Base-by-base conservation (phyloP, 2,329 filamentous ascomycete species). In the Sclerotinia trifoliorum region DNA sequence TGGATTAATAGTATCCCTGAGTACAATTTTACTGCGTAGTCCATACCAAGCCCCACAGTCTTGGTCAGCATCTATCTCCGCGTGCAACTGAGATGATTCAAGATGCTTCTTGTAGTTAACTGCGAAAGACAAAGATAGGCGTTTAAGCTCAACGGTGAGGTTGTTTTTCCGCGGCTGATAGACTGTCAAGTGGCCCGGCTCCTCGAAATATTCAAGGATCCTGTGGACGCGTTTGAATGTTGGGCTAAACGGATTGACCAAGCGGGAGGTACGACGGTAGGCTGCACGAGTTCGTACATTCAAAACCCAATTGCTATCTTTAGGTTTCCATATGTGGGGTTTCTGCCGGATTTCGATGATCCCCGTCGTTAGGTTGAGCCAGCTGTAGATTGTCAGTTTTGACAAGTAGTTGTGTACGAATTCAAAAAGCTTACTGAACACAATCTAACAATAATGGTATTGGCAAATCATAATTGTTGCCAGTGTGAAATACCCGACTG, bases 41-140 rank as follows among this genome's bases (percentile, higher is more conserved):
- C 89, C 89, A 68, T 90, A 85, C 74, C 84, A 82, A 0, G 85
- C 86, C 0, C 88, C 88, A 0, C 83, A 78, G 63, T 89, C 83
- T 73, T 92, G 89, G 11, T 85, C 71, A 0, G 75, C 74, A 64
- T 88, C 86, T 0, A 92, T 79, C 54, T 85, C 81, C 0, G 83
- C 79, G 0, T 76, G 75, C 0, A 89, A 79, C 70, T 89, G 80
- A 0, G 64, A 76, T 24, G 80, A 88, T 19, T 81, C 71, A 0
- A 91, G 79, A 0, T 82, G 69, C 0, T 78, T 75, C 0, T 73
- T 70, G 0, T 15, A 0, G 60, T 84, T 86, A 1, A 90, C 84
- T 0, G 51, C 69, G 71, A 90, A 90, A 0, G 74, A 77, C 0
- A 90, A 75, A 56, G 88, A 81, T 1, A 88, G 73, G 1, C 83